Evolutionary conservation across 441 rosid genomes (phyloP).

Genomic region (Syzygium syzygioides): DNA sequence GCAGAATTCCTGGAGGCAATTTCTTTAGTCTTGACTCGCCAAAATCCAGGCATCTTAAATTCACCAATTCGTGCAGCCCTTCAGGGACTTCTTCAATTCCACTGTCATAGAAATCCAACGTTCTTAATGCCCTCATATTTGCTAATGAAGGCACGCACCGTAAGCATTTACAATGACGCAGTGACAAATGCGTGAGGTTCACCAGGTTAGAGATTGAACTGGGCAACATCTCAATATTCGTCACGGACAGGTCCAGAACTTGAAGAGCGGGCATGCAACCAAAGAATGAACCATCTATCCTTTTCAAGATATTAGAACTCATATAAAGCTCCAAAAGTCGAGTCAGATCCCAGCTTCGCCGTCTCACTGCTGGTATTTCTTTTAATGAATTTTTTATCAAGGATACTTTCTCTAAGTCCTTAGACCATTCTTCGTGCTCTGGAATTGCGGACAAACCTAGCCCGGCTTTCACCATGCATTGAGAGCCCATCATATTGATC

Average conservation of each 20-base stretch:
- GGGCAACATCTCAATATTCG: neutral
- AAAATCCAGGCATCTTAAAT: constrained; percentile 13
- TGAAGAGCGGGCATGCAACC: neutral
- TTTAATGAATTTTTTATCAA: rapidly evolving
- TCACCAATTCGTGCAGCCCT: constrained; percentile 4
- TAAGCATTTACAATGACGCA: rapidly evolving
- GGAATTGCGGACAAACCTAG: neutral
- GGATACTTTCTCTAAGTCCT: constrained; percentile 5
- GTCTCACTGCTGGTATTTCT: neutral
- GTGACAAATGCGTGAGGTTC: constrained; percentile 6
- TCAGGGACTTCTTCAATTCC: constrained; percentile 7
- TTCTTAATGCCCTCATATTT: neutral
- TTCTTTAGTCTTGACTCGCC: rapidly evolving
- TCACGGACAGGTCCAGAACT: constrained; percentile 6
- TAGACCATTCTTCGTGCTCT: neutral
- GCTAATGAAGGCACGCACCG: constrained; percentile 5
- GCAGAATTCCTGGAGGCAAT: neutral
- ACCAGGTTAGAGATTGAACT: constrained; percentile 9
- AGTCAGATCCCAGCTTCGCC: neutral
- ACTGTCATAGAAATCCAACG: neutral
- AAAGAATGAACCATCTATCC: constrained; percentile 7
- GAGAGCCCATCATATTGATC: neutral
- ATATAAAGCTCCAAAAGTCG: constrained; percentile 14
- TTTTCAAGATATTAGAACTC: rapidly evolving
- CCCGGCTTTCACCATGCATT: constrained; percentile 6